These are phyloP conservation scores for Aspergillus vadensis DNA, from an alignment of 2,329 filamentous ascomycete genomes.

Conservation along the genomic window DNA sequence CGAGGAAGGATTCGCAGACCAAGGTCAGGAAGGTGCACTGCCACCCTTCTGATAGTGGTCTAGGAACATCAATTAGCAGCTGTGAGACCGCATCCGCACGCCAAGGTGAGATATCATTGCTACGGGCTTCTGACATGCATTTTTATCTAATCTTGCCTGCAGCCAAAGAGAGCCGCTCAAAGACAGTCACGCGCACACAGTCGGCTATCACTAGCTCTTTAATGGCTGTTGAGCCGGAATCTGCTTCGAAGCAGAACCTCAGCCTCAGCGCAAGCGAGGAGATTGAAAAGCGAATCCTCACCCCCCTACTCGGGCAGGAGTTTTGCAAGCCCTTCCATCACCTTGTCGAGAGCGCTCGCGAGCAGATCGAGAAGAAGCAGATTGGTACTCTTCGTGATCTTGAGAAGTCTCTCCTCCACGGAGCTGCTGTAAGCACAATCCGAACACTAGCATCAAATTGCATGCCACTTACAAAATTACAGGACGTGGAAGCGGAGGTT, in stretches of 20 bases:
- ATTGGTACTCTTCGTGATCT: slow-evolving; percentile 91
- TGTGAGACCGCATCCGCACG: slow-evolving; percentile 53
- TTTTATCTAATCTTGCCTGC: slow-evolving; percentile 17
- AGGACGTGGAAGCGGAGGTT: slow-evolving; percentile 53
- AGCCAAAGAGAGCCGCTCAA: slow-evolving; percentile 28
- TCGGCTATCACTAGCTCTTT: slow-evolving; percentile 66
- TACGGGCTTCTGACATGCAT: neutral
- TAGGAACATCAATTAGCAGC: slow-evolving; percentile 78
- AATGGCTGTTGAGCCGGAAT: slow-evolving; percentile 49
- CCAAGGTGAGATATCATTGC: slow-evolving; percentile 32
- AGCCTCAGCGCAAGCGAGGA: slow-evolving; percentile 71
- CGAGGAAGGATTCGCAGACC: slow-evolving; percentile 34
- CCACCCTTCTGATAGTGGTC: slow-evolving; percentile 81
- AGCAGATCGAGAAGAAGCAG: slow-evolving; percentile 77
- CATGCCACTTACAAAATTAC: slow-evolving; percentile 44
- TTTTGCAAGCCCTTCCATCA: slow-evolving; percentile 77
- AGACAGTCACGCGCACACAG: slow-evolving; percentile 21
- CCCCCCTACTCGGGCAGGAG: slow-evolving; percentile 73
- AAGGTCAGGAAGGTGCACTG: slow-evolving; percentile 48
- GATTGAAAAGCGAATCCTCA: slow-evolving; percentile 77
- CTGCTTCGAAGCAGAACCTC: slow-evolving; percentile 59
- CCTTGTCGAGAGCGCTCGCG: slow-evolving; percentile 75
- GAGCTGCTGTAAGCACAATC: slow-evolving; percentile 87
- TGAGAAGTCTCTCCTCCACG: slow-evolving; percentile 88
- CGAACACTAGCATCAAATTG: slow-evolving; percentile 68